Evolutionary conservation across 1,284 basidiomycete species (phyloP).

Genomic region (Butyriboletus appendiculatus): DNA sequence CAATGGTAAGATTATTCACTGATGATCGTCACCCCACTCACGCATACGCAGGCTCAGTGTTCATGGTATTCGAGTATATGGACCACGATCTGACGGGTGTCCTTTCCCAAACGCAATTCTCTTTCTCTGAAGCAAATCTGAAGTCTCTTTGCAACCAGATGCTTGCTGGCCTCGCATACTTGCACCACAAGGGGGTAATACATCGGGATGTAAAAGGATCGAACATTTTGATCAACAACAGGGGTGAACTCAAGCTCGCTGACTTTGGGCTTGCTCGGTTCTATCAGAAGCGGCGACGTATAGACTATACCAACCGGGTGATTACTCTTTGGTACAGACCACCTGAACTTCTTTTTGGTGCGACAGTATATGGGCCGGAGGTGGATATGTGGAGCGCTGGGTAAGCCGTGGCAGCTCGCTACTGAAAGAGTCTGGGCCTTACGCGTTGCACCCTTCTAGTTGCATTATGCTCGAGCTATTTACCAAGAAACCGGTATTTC

Average conservation of each 20-base stretch:
- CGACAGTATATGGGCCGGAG: constrained; percentile 95
- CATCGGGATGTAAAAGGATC: constrained; percentile 99
- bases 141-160: constrained; percentile 97
- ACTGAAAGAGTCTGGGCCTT: neutral
- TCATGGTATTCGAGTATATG: constrained; percentile 99
- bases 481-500: constrained; percentile 92
- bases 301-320: constrained; percentile 98
- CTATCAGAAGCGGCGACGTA: constrained; percentile 87
- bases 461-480: constrained; percentile 99
- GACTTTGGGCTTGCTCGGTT: constrained; percentile 99
- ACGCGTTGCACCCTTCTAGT: constrained; percentile 42
- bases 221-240: constrained; percentile 94
- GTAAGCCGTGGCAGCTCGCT: constrained; percentile 41
- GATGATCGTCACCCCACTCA: constrained; percentile 9
- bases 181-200: constrained; percentile 94
- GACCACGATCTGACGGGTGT: constrained; percentile 98
- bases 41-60: constrained; percentile 75
- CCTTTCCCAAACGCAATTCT: constrained; percentile 87
- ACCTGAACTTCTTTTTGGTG: constrained; percentile 94
- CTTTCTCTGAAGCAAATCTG: constrained; percentile 83
- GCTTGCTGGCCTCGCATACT: constrained; percentile 89
- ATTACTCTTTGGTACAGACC: constrained; percentile 99
- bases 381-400: constrained; percentile 99
- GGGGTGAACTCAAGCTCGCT: constrained; percentile 92
- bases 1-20: constrained; percentile 62